A percentile compares a stretch with the other conserved stretches of the same genome.
These are phyloP conservation scores for Saprolegnia parasitica DNA, from an alignment of 352 stramenopile genomes.

Conservation along the genomic window DNA sequence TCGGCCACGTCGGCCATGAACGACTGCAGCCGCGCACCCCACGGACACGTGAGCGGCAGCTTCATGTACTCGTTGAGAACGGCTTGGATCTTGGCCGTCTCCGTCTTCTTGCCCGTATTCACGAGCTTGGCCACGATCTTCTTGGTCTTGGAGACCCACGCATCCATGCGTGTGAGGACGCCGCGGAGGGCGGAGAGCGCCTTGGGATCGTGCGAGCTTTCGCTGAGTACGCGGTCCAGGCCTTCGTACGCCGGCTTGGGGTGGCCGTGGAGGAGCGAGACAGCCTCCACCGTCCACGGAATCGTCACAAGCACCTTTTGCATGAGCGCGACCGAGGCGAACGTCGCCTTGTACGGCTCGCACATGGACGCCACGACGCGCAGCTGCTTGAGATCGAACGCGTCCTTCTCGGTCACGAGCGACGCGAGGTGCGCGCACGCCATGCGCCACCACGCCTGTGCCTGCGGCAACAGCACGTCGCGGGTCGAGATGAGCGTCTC, in stretches of 20 bases:
- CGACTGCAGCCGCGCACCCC: constrained; percentile 37
- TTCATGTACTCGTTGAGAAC: constrained; percentile 88
- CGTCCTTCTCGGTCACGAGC: constrained; percentile 21
- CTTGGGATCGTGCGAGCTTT: constrained; percentile 66
- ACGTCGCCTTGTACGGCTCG: constrained; percentile 58
- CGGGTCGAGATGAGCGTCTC: constrained; percentile 21
- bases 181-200: constrained; percentile 52
- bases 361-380: constrained; percentile 30
- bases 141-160: constrained; percentile 74
- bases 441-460: constrained; percentile 24
- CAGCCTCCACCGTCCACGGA: constrained; percentile 68
- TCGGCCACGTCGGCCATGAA: constrained; percentile 13
- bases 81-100: constrained; percentile 52
- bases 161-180: constrained; percentile 69
- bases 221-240: constrained; percentile 52
- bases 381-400: constrained; percentile 29
- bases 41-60: constrained; percentile 62
- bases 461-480: constrained; percentile 19
- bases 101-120: constrained; percentile 37
- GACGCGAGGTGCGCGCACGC: constrained; percentile 2
- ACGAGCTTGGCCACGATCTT: constrained; percentile 49
- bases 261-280: constrained; percentile 71
- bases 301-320: constrained; percentile 59
- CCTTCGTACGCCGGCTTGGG: constrained; percentile 49
- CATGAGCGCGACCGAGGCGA: constrained; percentile 62